These are phyloP conservation scores for Coemansia sp. DNA, from an alignment of 192 early-diverging fungal species.

Conservation along the genomic window DNA sequence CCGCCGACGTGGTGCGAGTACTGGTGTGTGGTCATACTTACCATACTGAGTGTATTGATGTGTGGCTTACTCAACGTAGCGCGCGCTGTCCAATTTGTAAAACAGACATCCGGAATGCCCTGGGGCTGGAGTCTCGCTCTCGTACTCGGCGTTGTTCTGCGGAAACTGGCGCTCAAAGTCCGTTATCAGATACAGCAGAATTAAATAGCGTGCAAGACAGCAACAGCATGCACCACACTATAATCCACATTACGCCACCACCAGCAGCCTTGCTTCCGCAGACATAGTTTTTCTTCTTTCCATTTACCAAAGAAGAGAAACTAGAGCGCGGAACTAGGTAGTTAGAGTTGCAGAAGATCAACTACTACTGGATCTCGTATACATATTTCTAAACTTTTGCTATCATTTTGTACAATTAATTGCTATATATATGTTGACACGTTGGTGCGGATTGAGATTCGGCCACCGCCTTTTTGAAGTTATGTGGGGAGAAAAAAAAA, in stretches of 20 bases:
- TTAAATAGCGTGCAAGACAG: neutral
- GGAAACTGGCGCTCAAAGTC: neutral
- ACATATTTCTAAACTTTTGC: neutral
- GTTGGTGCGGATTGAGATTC: neutral
- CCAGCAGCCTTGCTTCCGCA: slow-evolving; percentile 10
- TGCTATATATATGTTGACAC: neutral
- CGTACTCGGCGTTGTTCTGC: neutral
- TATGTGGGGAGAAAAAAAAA: neutral
- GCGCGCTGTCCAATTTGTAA: slow-evolving; percentile 53
- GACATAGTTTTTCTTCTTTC: neutral
- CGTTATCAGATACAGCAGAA: neutral
- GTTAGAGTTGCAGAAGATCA: neutral
- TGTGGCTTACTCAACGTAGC: slow-evolving; percentile 49
- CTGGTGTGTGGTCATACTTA: slow-evolving; percentile 67
- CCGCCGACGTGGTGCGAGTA: slow-evolving; percentile 61
- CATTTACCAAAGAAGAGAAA: neutral
- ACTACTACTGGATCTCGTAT: too few species aligned
- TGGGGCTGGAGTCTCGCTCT: slow-evolving; percentile 32
- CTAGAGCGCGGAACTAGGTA: neutral
- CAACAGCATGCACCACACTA: slow-evolving; percentile 9
- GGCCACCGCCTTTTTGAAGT: neutral
- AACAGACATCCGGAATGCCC: slow-evolving; percentile 23
- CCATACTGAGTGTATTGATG: slow-evolving; percentile 69
- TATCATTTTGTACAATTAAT: neutral
- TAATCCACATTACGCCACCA: slow-evolving; percentile 20